phyloP scores from a whole-genome alignment of 2,329 filamentous ascomycete species.

The Fusarium sp. region DNA sequence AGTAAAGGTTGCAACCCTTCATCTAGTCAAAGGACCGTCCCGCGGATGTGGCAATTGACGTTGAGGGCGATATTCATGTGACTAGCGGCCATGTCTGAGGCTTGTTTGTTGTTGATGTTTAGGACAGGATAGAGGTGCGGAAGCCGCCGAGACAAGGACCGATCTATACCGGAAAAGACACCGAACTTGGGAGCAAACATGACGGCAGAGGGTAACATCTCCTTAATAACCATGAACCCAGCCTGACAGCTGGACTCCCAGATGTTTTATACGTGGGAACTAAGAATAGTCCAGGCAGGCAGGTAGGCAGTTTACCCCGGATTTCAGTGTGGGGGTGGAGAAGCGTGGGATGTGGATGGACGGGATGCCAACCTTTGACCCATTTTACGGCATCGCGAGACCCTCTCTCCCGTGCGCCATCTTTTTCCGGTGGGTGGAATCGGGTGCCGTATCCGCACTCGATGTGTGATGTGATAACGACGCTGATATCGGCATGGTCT shows the following conservation, averaged over 20 bases:
- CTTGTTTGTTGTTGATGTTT: background rate
- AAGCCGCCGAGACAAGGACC: conserved; percentile 11
- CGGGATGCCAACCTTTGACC: conserved; percentile 25
- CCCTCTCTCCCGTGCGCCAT: conserved; percentile 32
- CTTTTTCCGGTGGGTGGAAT: conserved; percentile 27
- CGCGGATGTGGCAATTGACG: conserved; percentile 10
- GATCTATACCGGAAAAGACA: conserved; percentile 9
- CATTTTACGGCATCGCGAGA: conserved; percentile 29
- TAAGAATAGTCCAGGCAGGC: conserved; percentile 18
- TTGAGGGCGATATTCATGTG: conserved; percentile 22
- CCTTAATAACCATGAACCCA: conserved; percentile 18
- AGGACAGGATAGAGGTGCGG: background rate
- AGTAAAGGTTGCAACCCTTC: conserved; percentile 3
- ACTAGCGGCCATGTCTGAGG: conserved; percentile 15
- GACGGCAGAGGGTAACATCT: conserved; percentile 14
- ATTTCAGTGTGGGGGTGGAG: conserved; percentile 44
- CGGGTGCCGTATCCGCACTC: conserved; percentile 22
- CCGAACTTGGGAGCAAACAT: conserved; percentile 9
- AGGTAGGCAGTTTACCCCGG: conserved; percentile 30
- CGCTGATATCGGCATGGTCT: conserved; percentile 6
- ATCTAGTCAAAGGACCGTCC: background rate
- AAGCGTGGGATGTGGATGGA: conserved; percentile 28
- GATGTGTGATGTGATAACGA: conserved; percentile 10
- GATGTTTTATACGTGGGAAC: conserved; percentile 30
- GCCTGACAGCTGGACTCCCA: conserved; percentile 10